Conservation (phyloP, 1,139 yeast genomes). For the Yamadazyma oceani region DNA sequence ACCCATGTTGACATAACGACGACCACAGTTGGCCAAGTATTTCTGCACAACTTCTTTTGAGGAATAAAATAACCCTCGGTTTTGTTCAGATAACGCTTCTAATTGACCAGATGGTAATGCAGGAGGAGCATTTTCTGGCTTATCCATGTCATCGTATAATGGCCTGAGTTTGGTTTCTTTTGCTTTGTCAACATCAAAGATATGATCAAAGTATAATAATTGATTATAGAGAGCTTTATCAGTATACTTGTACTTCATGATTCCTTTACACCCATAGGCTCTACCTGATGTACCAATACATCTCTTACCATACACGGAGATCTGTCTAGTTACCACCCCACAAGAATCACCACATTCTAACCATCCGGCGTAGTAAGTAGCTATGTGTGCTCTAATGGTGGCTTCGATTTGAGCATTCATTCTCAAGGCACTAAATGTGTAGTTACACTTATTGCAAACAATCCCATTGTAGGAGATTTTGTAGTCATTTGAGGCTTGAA, state of each 20-base stretch:
- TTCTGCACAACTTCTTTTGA: conserved; percentile 66
- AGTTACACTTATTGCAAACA: conserved; percentile 61
- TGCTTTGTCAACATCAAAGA: conserved; percentile 84
- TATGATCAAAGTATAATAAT: conserved; percentile 69
- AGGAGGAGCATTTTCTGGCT: conserved; percentile 28
- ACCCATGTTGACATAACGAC: conserved; percentile 88
- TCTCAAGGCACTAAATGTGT: conserved; percentile 49
- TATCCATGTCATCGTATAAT: conserved; percentile 24
- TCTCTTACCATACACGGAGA: conserved; percentile 85
- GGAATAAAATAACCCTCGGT: conserved; percentile 59
- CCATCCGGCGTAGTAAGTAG: conserved; percentile 84
- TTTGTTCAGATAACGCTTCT: conserved; percentile 78
- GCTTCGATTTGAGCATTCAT: conserved; percentile 73
- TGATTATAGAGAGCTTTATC: conserved; percentile 88
- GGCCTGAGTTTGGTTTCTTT: conserved; percentile 58
- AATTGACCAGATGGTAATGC: conserved; percentile 57
- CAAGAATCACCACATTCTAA: conserved; percentile 83
- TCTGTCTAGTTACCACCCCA: conserved; percentile 76
- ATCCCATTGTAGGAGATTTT: conserved; percentile 68
- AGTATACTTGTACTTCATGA: conserved; percentile 73
- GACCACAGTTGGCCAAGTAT: conserved; percentile 81
- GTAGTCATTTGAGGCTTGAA: conserved; percentile 61
- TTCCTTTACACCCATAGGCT: conserved; percentile 76
- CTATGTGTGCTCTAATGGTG: conserved; percentile 65
- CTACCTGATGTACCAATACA: conserved; percentile 70